phyloP scores from a whole-genome alignment of 306 rosid species.

The Hippophae tibetana region DNA sequence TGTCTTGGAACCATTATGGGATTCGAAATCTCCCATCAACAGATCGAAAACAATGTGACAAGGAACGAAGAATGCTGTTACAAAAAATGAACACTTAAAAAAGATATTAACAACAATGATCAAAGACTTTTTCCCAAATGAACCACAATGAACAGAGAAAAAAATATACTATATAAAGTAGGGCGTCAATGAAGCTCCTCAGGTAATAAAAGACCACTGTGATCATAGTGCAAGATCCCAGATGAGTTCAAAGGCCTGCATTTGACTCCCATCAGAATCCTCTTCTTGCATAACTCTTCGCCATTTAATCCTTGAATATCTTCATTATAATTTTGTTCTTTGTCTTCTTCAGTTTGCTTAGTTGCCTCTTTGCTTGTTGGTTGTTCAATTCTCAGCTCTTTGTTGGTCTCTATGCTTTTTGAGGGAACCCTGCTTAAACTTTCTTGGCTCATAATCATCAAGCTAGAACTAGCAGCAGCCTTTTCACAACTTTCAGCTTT shows the following conservation, averaged over 20 bases:
- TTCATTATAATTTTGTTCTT: neutral
- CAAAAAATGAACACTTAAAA: neutral
- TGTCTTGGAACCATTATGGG: no score
- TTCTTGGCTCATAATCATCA: slow-evolving; percentile 14
- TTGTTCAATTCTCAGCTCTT: slow-evolving; percentile 8
- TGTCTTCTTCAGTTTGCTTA: neutral
- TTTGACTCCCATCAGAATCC: slow-evolving; percentile 61
- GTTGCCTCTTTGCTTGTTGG: slow-evolving; percentile 12
- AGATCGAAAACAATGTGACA: no score
- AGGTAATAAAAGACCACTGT: slow-evolving; percentile 26
- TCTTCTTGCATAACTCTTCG: slow-evolving; percentile 46
- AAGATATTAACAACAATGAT: neutral
- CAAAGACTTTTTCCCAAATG: no score
- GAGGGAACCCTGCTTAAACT: slow-evolving; percentile 21
- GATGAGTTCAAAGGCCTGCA: slow-evolving; percentile 50
- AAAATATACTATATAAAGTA: neutral
- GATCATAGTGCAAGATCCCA: slow-evolving; percentile 29
- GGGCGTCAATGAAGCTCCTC: neutral
- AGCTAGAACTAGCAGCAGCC: neutral
- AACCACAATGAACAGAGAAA: neutral
- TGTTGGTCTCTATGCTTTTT: neutral
- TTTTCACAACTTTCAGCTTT: neutral
- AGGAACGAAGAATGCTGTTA: no score
- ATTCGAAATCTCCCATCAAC: no score
- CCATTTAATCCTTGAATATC: neutral